Conservation (phyloP, 2,329 filamentous ascomycete genomes). For the Ophiocordyceps unilateralis region DNA sequence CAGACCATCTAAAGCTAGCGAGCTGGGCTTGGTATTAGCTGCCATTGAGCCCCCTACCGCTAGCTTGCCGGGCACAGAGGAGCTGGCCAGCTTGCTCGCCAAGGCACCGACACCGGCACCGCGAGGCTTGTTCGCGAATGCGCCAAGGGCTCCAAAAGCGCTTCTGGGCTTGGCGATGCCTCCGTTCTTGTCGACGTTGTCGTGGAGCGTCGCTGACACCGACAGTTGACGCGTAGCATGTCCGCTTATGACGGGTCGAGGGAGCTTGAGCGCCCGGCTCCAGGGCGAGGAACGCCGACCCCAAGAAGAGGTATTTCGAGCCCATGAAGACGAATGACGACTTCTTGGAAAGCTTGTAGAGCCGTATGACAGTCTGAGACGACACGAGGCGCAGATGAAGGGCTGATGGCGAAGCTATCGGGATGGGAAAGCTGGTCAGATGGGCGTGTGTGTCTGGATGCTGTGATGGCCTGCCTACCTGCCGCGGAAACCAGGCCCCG, state of each 20-base stretch:
- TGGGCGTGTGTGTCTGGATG: neutral
- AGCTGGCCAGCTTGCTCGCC: slow-evolving; percentile 1
- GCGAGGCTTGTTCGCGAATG: slow-evolving; percentile 5
- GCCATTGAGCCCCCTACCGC: neutral
- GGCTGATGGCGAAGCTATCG: slow-evolving; percentile 17
- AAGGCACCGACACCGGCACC: slow-evolving; percentile 8
- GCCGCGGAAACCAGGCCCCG: neutral
- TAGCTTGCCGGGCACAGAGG: neutral
- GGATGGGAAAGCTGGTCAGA: neutral
- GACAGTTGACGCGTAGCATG: slow-evolving; percentile 10
- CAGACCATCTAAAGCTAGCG: slow-evolving; percentile 8
- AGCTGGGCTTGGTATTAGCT: neutral
- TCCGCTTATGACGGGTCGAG: slow-evolving; percentile 1
- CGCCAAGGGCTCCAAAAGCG: slow-evolving; percentile 10
- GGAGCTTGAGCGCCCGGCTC: neutral
- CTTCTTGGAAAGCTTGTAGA: slow-evolving; percentile 1
- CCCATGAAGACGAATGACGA: neutral
- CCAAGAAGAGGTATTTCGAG: neutral
- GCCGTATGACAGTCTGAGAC: slow-evolving; percentile 11
- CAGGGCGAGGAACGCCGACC: neutral
- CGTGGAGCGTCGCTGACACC: slow-evolving; percentile 8
- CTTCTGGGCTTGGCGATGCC: slow-evolving; percentile 5
- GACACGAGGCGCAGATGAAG: slow-evolving; percentile 24
- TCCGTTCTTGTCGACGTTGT: slow-evolving; percentile 6
- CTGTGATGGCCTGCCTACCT: neutral